Base-by-base conservation (phyloP, 2,329 filamentous ascomycete genomes). In the Sphaerulina musiva region DNA sequence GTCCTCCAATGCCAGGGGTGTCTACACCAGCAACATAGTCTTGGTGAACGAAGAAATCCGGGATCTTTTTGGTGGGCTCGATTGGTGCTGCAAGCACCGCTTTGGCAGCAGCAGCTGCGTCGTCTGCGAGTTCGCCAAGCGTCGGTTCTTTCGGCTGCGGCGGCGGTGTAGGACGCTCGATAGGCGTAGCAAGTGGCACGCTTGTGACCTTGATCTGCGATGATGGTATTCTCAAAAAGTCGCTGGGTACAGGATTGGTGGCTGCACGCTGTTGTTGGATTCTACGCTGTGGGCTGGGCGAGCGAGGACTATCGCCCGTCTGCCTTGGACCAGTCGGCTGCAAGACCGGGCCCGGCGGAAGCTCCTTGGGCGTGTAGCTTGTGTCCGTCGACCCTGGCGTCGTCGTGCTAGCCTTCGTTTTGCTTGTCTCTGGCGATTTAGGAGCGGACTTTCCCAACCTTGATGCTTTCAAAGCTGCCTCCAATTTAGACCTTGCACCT, bases 91-190 rank as follows among this genome's bases (percentile, higher is more conserved):
- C 74, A 36, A 91, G 76, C 31, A 86, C 74, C 57, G 76, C 76
- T 54, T 86, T 82, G 23, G 87, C 79, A 32, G 81, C 78, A 26
- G 86, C 84, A 59, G 87, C 85, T 59, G 89, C 85, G 48, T 88
- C 81, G 53, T 87, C 83, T 20, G 81, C 73, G 2, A 87, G 73
- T 3, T 80, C 73, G 56, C 60, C 73, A 34, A 70, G 67, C 44
- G 72, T 70, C 11, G 72, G 70, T 46, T 70, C 70, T 26, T 65
- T 63, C 12, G 72, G 68, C 56, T 70, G 69, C 4, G 63, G 58
- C 8, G 64, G 60, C 31, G 65, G 49, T 40, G 66, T 62, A 17
- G 63, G 61, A 14, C 70, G 57, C 17, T 71, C 66, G 44, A 64
- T 53, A 11, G 68, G 64, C 40, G 66, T 66, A 1, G 64, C 64